Percentiles rank a stretch among this genome's conserved stretches.
These are phyloP conservation scores for Physcia stellaris DNA, from an alignment of 495 filamentous ascomycete species.

Conservation along the genomic window DNA sequence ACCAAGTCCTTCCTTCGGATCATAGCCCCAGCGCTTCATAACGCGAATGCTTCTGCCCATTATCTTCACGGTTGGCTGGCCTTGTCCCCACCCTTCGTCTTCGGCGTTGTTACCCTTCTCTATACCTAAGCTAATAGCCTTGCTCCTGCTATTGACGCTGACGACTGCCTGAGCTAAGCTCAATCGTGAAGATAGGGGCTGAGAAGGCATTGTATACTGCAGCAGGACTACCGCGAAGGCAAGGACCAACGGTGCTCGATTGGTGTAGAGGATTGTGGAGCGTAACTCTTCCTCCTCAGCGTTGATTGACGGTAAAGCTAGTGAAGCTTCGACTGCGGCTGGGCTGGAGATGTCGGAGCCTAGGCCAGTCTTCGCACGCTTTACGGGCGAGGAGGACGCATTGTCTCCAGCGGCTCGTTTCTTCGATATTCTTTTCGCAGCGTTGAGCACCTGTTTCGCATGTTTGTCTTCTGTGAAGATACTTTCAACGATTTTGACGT, in stretches of 20 bases:
- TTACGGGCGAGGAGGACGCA: constrained; percentile 18
- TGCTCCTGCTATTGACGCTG: constrained; percentile 59
- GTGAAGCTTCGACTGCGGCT: constrained; percentile 47
- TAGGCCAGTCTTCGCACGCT: constrained; percentile 32
- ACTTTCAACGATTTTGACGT: constrained; percentile 36
- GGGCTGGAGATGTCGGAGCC: constrained; percentile 34
- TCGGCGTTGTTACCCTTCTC: constrained; percentile 52
- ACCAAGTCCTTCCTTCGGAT: constrained; percentile 37
- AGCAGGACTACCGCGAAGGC: constrained; percentile 64
- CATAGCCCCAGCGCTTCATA: constrained; percentile 64
- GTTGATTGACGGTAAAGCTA: constrained; percentile 42
- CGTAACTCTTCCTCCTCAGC: constrained; percentile 45
- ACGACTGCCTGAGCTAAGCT: constrained; percentile 70
- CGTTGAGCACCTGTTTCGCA: constrained; percentile 46
- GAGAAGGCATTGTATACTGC: constrained; percentile 68
- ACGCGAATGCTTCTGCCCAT: constrained; percentile 61
- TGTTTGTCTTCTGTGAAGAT: constrained; percentile 58
- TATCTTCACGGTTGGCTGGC: constrained; percentile 55
- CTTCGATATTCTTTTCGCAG: constrained; percentile 52
- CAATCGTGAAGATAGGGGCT: constrained; percentile 66
- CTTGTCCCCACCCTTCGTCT: constrained; percentile 58
- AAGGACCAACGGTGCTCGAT: constrained; percentile 66
- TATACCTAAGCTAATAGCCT: constrained; percentile 60
- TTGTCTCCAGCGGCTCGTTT: constrained; percentile 30
- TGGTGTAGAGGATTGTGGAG: constrained; percentile 49